These are phyloP conservation scores for Hymenoscyphus infarciens DNA, from an alignment of 2,329 filamentous ascomycete genomes.

Conservation along the genomic window DNA sequence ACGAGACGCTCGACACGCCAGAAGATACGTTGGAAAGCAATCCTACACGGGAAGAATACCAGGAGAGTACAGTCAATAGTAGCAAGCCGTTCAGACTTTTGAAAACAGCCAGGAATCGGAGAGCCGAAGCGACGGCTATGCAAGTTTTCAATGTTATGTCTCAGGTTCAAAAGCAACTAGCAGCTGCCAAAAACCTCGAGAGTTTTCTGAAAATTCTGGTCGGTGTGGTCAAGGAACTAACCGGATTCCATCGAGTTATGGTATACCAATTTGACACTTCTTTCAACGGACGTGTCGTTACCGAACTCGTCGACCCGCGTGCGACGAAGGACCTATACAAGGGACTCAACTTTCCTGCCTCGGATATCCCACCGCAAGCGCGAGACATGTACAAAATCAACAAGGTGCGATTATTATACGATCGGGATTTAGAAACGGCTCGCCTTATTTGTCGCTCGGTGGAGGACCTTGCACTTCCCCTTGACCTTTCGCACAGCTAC, in stretches of 20 bases:
- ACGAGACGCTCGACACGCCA: constrained; percentile 59
- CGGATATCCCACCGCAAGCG: constrained; percentile 80
- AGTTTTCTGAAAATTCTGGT: constrained; percentile 76
- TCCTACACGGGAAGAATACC: constrained; percentile 69
- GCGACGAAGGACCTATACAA: constrained; percentile 82
- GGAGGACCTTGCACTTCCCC: constrained; percentile 68
- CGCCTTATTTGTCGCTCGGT: constrained; percentile 74
- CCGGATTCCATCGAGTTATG: constrained; percentile 89
- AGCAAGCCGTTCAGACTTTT: constrained; percentile 77
- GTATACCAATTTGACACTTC: constrained; percentile 83
- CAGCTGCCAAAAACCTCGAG: constrained; percentile 66
- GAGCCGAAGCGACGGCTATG: constrained; percentile 78
- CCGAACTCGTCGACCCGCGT: constrained; percentile 77
- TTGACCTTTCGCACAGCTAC: constrained; percentile 71
- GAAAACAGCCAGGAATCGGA: constrained; percentile 68
- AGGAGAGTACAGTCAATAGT: constrained; percentile 69
- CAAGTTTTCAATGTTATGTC: constrained; percentile 90
- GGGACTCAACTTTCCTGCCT: constrained; percentile 82
- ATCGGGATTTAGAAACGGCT: constrained; percentile 75
- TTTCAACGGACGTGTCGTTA: constrained; percentile 84
- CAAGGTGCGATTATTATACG: constrained; percentile 83
- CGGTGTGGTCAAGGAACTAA: constrained; percentile 83
- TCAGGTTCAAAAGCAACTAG: constrained; percentile 84
- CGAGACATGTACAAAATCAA: constrained; percentile 88
- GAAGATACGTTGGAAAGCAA: constrained; percentile 71